Evolutionary conservation across 805 yeast genomes (phyloP).

Genomic region (Saturnispora diversa): DNA sequence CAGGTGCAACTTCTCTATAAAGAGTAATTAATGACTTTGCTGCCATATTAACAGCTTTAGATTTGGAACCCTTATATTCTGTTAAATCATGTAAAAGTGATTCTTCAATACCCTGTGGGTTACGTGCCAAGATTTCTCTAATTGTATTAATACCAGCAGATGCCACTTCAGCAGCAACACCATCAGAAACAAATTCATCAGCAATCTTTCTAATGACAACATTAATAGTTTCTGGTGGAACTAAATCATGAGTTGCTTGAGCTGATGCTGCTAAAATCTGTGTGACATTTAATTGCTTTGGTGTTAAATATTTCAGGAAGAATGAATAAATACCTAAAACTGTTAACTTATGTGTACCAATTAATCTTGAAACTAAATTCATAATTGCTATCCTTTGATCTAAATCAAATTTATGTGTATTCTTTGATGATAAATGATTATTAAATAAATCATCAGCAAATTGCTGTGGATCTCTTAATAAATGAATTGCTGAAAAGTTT

Average conservation of each 20-base stretch:
- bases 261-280: slow-evolving; percentile 96
- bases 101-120: slow-evolving; percentile 89
- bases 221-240: slow-evolving; percentile 86
- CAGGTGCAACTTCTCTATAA: slow-evolving; percentile 94
- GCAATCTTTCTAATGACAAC: slow-evolving; percentile 86
- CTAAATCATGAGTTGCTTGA: slow-evolving; percentile 92
- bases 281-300: slow-evolving; percentile 90
- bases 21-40: slow-evolving; percentile 80
- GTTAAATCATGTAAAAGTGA: slow-evolving; percentile 81
- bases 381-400: slow-evolving; percentile 86
- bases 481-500: slow-evolving; percentile 90
- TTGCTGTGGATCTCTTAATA: slow-evolving; percentile 94
- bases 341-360: slow-evolving; percentile 91
- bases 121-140: slow-evolving; percentile 85
- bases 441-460: slow-evolving; percentile 82
- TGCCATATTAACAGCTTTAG: slow-evolving; percentile 91
- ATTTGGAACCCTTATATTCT: slow-evolving; percentile 85
- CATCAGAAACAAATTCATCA: slow-evolving; percentile 95
- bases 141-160: slow-evolving; percentile 96
- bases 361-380: slow-evolving; percentile 79
- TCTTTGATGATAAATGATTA: slow-evolving; percentile 62
- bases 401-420: slow-evolving; percentile 60
- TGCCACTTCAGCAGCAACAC: slow-evolving; percentile 96
- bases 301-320: slow-evolving; percentile 82
- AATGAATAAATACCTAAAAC: slow-evolving; percentile 85